These are phyloP conservation scores for Calocybe cyanea DNA, from an alignment of 768 basidiomycete genomes.

Conservation along the genomic window DNA sequence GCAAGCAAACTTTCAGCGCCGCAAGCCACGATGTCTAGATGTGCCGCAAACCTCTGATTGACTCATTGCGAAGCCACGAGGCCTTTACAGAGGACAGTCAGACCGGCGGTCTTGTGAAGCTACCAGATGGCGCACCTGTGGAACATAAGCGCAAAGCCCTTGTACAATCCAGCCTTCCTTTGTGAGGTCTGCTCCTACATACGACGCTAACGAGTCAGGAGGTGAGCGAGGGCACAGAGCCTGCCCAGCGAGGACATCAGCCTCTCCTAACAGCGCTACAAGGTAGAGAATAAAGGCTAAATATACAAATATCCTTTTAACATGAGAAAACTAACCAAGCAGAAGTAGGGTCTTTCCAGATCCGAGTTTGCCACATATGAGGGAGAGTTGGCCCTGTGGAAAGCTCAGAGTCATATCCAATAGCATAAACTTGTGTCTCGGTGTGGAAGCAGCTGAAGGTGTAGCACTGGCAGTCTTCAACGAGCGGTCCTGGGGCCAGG, in stretches of 20 bases:
- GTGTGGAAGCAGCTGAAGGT: conserved; percentile 64
- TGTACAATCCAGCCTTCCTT: conserved; percentile 72
- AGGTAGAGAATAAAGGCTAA: not conserved
- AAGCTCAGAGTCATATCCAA: conserved; percentile 77
- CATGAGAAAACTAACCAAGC: conserved; percentile 40
- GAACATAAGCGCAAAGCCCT: conserved; percentile 84
- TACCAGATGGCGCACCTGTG: conserved; percentile 53
- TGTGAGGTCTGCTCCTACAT: conserved; percentile 36
- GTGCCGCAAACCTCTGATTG: conserved; percentile 40
- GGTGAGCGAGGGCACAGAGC: conserved; percentile 81
- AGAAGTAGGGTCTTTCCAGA: conserved; percentile 86
- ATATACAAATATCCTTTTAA: no score
- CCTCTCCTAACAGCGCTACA: conserved; percentile 80
- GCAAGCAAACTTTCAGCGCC: conserved; percentile 5
- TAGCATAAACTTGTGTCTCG: conserved; percentile 74
- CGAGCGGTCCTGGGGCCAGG: conserved; percentile 82
- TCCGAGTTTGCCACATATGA: conserved; percentile 87
- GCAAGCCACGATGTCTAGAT: not conserved
- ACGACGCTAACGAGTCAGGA: conserved; percentile 69
- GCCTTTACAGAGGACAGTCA: conserved; percentile 21
- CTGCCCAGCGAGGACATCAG: conserved; percentile 80
- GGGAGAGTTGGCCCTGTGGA: conserved; percentile 72
- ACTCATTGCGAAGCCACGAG: conserved; percentile 74
- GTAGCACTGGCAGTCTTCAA: conserved; percentile 32
- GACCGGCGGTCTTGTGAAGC: conserved; percentile 8